Percentiles rank a stretch among this genome's conserved stretches.
phyloP scores from a whole-genome alignment of 192 early-diverging fungal genomes.

The Backusella liffmaniae region DNA sequence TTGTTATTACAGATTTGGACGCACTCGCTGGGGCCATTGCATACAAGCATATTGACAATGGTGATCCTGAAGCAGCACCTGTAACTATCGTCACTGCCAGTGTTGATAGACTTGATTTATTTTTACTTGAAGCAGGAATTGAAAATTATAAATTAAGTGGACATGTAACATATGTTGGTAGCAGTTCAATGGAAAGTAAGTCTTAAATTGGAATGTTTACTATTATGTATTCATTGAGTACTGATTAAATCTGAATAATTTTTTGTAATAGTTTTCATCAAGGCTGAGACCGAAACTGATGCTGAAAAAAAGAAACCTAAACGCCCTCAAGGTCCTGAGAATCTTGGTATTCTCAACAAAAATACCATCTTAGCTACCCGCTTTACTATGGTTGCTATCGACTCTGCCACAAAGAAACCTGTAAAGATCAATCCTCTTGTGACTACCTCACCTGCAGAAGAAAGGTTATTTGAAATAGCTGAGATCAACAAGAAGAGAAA shows the following conservation, averaged over 20 bases:
- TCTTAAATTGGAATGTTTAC: background rate
- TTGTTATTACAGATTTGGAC: constrained; percentile 55
- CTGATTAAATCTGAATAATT: background rate
- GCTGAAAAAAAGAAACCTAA: background rate
- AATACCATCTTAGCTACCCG: constrained; percentile 71
- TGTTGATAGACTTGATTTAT: constrained; percentile 85
- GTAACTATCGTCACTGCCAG: constrained; percentile 86
- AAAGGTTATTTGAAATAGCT: constrained; percentile 68
- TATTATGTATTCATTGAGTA: background rate
- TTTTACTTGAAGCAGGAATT: constrained; percentile 52
- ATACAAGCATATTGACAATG: constrained; percentile 70
- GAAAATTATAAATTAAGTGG: constrained; percentile 81
- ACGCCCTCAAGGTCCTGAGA: background rate
- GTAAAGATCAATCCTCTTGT: constrained; percentile 75
- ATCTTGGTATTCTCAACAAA: constrained; percentile 13
- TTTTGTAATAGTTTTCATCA: constrained; percentile 48
- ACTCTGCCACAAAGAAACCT: constrained; percentile 68
- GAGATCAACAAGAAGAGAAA: constrained; percentile 59
- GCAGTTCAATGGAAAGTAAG: constrained; percentile 87
- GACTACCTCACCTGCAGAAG: constrained; percentile 71
- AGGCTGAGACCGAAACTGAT: constrained; percentile 54
- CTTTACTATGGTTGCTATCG: constrained; percentile 90
- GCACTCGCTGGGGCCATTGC: constrained; percentile 80
- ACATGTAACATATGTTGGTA: constrained; percentile 85
- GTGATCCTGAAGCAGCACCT: constrained; percentile 40